phyloP scores from a whole-genome alignment of 2,329 filamentous ascomycete genomes.

The Colletotrichum cuscutae region DNA sequence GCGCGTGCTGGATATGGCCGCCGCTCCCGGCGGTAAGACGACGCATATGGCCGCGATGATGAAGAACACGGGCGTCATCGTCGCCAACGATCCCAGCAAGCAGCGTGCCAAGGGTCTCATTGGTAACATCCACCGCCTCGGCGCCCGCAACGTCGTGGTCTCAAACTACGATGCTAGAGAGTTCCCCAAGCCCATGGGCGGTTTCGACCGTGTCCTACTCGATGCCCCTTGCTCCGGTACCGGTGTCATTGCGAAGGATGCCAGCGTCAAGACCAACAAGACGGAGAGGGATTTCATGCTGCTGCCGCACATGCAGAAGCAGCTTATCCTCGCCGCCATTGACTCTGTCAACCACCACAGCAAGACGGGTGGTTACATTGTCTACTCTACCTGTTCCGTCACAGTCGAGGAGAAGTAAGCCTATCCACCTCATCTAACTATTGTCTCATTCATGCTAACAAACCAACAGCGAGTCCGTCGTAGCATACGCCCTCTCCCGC shows the following conservation, averaged over 20 bases:
- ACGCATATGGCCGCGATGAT: conserved; percentile 96
- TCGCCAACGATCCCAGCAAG: conserved; percentile 97
- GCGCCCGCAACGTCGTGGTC: conserved; percentile 87
- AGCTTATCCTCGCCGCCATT: conserved; percentile 90
- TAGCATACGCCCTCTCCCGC: conserved; percentile 91
- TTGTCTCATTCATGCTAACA: conserved; percentile 18
- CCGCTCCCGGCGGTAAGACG: conserved; percentile 95
- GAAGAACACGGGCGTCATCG: conserved; percentile 95
- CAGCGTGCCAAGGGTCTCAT: conserved; percentile 95
- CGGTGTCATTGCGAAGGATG: conserved; percentile 96
- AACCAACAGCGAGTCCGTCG: conserved; percentile 80
- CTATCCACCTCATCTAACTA: not conserved
- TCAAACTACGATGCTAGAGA: conserved; percentile 95
- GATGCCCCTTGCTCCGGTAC: conserved; percentile 79
- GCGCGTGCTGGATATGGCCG: conserved; percentile 88
- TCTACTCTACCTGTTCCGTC: conserved; percentile 97
- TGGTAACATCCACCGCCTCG: conserved; percentile 95
- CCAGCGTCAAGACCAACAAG: conserved; percentile 98
- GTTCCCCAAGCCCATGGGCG: conserved; percentile 93
- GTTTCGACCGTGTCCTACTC: conserved; percentile 93
- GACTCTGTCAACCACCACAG: conserved; percentile 92
- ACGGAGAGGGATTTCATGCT: conserved; percentile 92
- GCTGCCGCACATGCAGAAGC: conserved; percentile 94
- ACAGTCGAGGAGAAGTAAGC: conserved; percentile 80
- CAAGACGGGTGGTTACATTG: conserved; percentile 93